Conservation (phyloP, 345 rosid genomes). For the Aegle marmelos region DNA sequence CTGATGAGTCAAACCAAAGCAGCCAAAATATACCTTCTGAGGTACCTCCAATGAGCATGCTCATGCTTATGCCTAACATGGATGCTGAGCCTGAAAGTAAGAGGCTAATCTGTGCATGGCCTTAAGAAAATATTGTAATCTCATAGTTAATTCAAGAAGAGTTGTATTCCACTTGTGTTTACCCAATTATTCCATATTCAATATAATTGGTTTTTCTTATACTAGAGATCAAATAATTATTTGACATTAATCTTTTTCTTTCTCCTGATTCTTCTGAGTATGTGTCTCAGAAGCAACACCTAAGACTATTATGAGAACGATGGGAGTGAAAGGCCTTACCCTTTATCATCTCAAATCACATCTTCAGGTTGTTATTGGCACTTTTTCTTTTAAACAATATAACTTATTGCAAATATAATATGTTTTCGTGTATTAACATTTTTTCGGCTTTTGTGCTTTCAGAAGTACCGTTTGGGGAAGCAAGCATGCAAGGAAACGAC, state of each 20-base stretch:
- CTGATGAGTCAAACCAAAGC: background rate
- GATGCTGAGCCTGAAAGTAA: background rate
- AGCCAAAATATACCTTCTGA: background rate
- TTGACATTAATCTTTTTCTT: background rate
- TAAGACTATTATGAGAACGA: constrained; percentile 83
- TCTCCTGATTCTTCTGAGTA: background rate
- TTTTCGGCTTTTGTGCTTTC: constrained; percentile 13
- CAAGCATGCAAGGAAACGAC: constrained; percentile 76
- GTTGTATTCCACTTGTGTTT: background rate
- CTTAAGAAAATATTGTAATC: background rate
- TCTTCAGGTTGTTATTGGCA: constrained; percentile 63
- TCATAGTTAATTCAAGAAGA: background rate
- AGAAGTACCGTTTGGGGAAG: constrained; percentile 91
- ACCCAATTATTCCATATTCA: background rate
- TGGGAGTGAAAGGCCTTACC: constrained; percentile 94
- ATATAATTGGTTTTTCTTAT: background rate
- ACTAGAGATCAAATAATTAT: constrained; percentile 1
- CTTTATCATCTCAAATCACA: constrained; percentile 92
- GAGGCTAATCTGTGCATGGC: constrained; percentile 1
- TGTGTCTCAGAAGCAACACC: constrained; percentile 81
- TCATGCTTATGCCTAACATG: background rate
- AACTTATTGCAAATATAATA: background rate
- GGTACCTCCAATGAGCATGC: background rate
- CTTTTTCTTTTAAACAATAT: constrained; percentile 1
- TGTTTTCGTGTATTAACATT: background rate